Base-by-base conservation (phyloP, 768 basidiomycete genomes). In the Mrakia gelida region DNA sequence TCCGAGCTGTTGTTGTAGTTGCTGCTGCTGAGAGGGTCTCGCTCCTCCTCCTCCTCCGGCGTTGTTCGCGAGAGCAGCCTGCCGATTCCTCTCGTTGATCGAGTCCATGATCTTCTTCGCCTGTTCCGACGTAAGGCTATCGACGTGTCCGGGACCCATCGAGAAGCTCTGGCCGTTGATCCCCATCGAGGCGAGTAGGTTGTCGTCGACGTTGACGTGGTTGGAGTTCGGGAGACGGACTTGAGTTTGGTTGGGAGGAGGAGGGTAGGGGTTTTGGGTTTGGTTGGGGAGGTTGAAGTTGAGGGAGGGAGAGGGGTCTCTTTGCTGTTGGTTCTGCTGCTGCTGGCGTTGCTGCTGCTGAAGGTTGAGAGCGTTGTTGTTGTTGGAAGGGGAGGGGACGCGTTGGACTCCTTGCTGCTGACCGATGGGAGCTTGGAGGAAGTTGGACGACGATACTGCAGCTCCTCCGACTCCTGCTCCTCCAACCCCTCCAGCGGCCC, bases 101-200 rank as follows among this genome's bases (percentile, higher is more conserved):
- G 34, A 41, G 34, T 70, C 67, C 38, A 70, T 41, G 67, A 70
- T 34, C 34, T 11, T n/a, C 34, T 41, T 38, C 4, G 67, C 67
- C 34, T 70, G 67, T 16, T 70, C 67, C 38, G 67, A 70, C 34
- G 67, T 70, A 41, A 70, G 67, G 16, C 43, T 45, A 16, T 70
- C 67, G 38, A 70, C 41, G 41, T 70, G 41, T 1, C 16, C 13
- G 18, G 67, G 26, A 1, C 67, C 67, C 34, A 34, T 41, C 3
- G 67, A 38, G 38, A 70, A 70, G 34, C 16, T 70, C 41, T 38
- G 45, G 7, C 41, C 16, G 67, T 70, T 38, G 38, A 70, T 34
- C 7, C 67, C 67, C 41, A 70, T 70, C 21, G 41, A 32, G 16
- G 67, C 67, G 38, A 70, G 67, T 2, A 41, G 7, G 34, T 3